Evolutionary conservation across 345 rosid genomes (phyloP), one percentile per base, ranked within the genome.

Genomic region (Lepidium sativum): DNA sequence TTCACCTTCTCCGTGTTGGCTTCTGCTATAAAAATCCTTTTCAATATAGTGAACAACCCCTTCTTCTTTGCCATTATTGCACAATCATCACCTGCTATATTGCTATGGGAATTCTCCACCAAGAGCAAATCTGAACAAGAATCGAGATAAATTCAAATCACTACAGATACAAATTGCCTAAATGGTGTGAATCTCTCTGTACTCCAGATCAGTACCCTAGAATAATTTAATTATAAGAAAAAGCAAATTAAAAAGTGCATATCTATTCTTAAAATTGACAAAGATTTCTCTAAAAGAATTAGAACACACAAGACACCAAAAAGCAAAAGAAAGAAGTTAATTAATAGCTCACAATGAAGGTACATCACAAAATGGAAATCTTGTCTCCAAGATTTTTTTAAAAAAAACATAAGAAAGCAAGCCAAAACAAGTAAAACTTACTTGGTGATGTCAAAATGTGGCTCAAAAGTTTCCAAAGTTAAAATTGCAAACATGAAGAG

Each of bases 51-150:
- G 78, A 92, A 74, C 89, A 91, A 84, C 56, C 88, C 78, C 60
- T 77, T 86, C 82, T 82, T 86, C 88, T 83, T 86, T 23, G 81
- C 82, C 92, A 86, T 87, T 63, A 67, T 63, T 74, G 55, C 71
- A 77, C 73, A 65, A 80, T 55, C 65, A 75, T 60, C 44, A 67
- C 65, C 60, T 65, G 48, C 15, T 21, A 13, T 45, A 29, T 18
- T 23, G 1, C 49, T n/a, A 35, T 38, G 37, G 3, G n/a, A 52
- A 15, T 32, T 14, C 37, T 21, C 43, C 14, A 15, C n/a, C 59
- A 12, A 11, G 16, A 56, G 53, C 54, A 56, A 60, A 71, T 48
- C 60, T 64, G 37, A 65, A 48, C 47, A 12, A 10, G 11, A 33
- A 21, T 9, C n/a, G 2, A 53, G 38, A 58, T 27, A 7, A 27